These are phyloP conservation scores for Beauveria rudraprayagi DNA, from an alignment of 2,329 filamentous ascomycete genomes.

Conservation along the genomic window DNA sequence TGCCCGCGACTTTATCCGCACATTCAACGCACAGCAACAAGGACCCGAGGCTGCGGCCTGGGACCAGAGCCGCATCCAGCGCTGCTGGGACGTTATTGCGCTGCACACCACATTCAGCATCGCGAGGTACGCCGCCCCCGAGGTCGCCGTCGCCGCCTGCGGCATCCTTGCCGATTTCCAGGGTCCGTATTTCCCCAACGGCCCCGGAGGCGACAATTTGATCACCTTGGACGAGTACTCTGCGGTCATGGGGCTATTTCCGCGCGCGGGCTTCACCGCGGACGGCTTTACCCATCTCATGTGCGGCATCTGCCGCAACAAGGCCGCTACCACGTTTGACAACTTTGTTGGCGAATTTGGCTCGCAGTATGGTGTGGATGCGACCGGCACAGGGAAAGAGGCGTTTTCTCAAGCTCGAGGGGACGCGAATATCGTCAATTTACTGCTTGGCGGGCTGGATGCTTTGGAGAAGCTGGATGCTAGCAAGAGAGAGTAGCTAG, in stretches of 20 bases:
- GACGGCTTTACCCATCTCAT: slow-evolving; percentile 9
- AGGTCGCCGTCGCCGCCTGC: slow-evolving; percentile 6
- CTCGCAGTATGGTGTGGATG: not conserved
- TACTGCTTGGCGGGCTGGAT: not conserved
- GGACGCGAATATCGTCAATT: not conserved
- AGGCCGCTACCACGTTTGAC: slow-evolving; percentile 12
- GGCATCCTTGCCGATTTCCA: slow-evolving; percentile 12
- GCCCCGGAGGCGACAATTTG: not conserved
- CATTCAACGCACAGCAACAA: not conserved
- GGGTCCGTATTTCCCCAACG: slow-evolving; percentile 9
- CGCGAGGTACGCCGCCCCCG: slow-evolving; percentile 6
- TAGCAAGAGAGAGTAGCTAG: not conserved
- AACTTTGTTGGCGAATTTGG: slow-evolving; percentile 3
- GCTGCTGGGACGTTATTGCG: slow-evolving; percentile 13
- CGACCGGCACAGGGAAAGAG: not conserved
- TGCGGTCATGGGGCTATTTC: slow-evolving; percentile 6
- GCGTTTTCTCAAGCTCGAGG: not conserved
- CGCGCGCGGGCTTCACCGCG: slow-evolving; percentile 6
- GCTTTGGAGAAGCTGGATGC: not conserved
- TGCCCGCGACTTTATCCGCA: slow-evolving; percentile 8
- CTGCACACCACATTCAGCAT: slow-evolving; percentile 13
- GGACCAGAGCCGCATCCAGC: slow-evolving; percentile 9
- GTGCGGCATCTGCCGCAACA: slow-evolving; percentile 11
- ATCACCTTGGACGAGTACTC: slow-evolving; percentile 11
- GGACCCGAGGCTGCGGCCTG: not conserved